Conservation (phyloP, 139 green algal genomes). For the Chlamydomonas sphaeroides region DNA sequence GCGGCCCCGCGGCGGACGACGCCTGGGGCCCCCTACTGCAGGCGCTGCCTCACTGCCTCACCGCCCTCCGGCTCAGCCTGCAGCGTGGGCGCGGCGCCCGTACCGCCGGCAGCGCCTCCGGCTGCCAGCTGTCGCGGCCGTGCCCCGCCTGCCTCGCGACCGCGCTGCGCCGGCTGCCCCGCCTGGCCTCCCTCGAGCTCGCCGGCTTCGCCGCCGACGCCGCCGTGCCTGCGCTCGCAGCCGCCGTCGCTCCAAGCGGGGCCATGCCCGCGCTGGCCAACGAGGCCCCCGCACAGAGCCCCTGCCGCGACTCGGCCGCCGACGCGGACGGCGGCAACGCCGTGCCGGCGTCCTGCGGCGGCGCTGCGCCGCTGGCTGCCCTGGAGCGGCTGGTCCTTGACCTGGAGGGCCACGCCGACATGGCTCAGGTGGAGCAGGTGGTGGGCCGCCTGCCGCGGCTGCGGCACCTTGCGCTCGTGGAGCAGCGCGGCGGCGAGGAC, state of each 20-base stretch:
- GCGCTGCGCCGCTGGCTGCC: background rate
- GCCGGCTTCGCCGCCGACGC: background rate
- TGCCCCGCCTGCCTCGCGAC: background rate
- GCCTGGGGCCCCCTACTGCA: no score
- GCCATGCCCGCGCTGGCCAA: no score
- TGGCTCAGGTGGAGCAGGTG: background rate
- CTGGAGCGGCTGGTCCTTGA: constrained; percentile 25
- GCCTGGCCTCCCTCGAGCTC: background rate
- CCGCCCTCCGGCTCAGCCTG: no score
- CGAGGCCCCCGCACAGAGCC: no score
- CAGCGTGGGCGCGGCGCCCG: no score
- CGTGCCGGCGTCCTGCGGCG: no score
- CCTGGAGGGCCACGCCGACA: background rate
- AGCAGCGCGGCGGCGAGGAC: background rate
- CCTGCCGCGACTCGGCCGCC: no score
- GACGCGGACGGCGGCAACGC: no score
- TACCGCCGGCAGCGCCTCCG: background rate
- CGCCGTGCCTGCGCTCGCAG: background rate
- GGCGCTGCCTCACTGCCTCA: no score
- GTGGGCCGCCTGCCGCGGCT: constrained; percentile 2
- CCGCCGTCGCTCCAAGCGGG: no score
- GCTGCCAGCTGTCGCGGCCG: background rate
- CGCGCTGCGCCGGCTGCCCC: background rate
- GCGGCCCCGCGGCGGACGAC: no score
- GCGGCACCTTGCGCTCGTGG: constrained; percentile 3